phyloP scores from a whole-genome alignment of 2,329 filamentous ascomycete genomes.

The Cucurbitaria berberidis region DNA sequence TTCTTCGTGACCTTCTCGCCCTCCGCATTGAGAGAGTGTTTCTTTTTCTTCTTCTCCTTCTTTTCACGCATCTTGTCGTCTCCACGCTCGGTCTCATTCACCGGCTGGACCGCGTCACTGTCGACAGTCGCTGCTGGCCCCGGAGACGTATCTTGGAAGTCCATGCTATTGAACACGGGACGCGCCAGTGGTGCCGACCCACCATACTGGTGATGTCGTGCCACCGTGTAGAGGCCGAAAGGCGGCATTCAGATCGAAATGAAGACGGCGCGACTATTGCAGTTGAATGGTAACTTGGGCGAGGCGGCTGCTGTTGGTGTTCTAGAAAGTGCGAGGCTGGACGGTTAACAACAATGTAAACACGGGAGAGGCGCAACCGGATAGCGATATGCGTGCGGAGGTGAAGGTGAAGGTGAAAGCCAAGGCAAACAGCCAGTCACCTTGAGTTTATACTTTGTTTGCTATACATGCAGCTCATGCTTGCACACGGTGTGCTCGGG shows the following conservation, averaged over 20 bases:
- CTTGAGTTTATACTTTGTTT: background rate
- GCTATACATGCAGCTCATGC: no score
- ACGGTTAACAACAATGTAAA: background rate
- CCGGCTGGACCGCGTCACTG: background rate
- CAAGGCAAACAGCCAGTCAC: background rate
- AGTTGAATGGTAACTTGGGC: background rate
- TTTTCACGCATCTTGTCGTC: background rate
- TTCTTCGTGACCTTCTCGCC: background rate
- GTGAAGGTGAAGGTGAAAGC: conserved; percentile 2
- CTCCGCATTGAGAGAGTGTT: conserved; percentile 1
- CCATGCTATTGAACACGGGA: conserved; percentile 29
- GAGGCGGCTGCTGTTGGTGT: background rate
- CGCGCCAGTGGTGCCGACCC: conserved; percentile 4
- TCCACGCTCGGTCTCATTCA: background rate
- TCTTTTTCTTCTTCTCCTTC: conserved; percentile 13
- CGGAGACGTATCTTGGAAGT: conserved; percentile 16
- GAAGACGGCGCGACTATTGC: background rate
- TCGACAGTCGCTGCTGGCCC: background rate
- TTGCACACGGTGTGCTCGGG: no score
- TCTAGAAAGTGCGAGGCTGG: no score
- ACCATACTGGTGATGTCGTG: conserved; percentile 28
- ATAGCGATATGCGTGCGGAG: background rate
- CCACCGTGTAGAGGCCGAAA: conserved; percentile 32
- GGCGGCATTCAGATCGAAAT: conserved; percentile 19
- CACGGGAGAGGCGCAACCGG: background rate